Evolutionary conservation across 2,329 filamentous ascomycete genomes (phyloP).

Genomic region (Paracamarosporium sp.): DNA sequence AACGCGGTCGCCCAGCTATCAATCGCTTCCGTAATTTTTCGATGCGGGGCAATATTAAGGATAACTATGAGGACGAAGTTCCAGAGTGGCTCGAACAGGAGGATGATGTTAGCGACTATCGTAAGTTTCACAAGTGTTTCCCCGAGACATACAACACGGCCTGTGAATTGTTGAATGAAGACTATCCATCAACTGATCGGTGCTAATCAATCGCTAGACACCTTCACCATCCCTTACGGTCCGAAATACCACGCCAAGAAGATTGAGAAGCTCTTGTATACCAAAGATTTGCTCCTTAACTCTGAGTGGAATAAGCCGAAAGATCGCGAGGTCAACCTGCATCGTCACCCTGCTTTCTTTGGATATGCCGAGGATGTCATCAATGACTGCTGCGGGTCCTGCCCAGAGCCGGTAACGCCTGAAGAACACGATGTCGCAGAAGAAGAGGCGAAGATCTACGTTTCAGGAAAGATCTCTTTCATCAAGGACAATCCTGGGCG

Average conservation of each 20-base stretch:
- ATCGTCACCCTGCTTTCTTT: constrained; percentile 87
- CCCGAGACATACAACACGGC: background rate
- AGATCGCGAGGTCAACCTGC: constrained; percentile 77
- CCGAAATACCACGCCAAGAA: constrained; percentile 63
- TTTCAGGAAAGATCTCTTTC: constrained; percentile 76
- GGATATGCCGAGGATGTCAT: constrained; percentile 75
- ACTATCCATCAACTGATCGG: background rate
- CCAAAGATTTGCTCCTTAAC: constrained; percentile 81
- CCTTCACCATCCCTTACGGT: constrained; percentile 71
- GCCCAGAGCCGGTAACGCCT: constrained; percentile 71
- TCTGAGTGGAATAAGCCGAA: constrained; percentile 82
- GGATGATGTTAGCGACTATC: constrained; percentile 76
- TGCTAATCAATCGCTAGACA: constrained; percentile 46
- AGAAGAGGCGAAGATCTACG: constrained; percentile 76
- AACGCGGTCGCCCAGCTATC: constrained; percentile 71
- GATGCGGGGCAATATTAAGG: constrained; percentile 75
- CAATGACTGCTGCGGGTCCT: constrained; percentile 81
- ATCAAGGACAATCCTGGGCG: constrained; percentile 82
- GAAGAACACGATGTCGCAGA: constrained; percentile 75
- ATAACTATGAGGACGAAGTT: constrained; percentile 77
- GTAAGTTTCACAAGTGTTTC: background rate
- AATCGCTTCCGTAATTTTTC: constrained; percentile 51
- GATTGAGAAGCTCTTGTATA: constrained; percentile 84
- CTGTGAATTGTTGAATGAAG: background rate
- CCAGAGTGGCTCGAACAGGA: constrained; percentile 82